A percentile compares a stretch with the other conserved stretches of the same genome.
Conservation (phyloP, 345 rosid species). For the Durio zibethinus region DNA sequence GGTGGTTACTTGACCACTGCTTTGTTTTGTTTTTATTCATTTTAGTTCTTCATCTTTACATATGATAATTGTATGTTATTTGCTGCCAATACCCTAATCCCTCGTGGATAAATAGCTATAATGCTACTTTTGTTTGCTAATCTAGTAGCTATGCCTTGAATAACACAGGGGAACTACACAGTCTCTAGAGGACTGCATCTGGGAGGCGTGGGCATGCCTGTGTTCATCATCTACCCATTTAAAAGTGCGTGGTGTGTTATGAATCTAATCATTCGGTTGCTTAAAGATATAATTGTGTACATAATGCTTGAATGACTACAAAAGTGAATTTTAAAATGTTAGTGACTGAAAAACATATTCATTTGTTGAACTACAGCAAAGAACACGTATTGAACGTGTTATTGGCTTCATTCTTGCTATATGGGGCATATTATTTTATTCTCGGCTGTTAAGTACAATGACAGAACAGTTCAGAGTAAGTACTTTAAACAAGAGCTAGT, state of each 20-base stretch:
- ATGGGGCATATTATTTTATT: slow-evolving; percentile 93
- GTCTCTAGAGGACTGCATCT: slow-evolving; percentile 82
- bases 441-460: slow-evolving; percentile 95
- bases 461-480: slow-evolving; percentile 91
- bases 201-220: slow-evolving; percentile 99
- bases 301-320: slow-evolving; percentile 1
- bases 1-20: neutral
- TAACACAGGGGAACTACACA: slow-evolving; percentile 52
- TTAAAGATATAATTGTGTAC: slow-evolving; percentile 11
- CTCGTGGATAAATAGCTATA: neutral
- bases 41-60: neutral
- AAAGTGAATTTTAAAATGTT: neutral
- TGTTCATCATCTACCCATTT: slow-evolving; percentile 91
- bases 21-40: neutral
- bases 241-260: slow-evolving; percentile 40
- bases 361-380: slow-evolving; percentile 70
- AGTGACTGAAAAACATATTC: slow-evolving; percentile 26
- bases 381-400: slow-evolving; percentile 77
- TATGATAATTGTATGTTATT: neutral
- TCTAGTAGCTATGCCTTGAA: slow-evolving; percentile 13
- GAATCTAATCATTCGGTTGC: slow-evolving; percentile 11
- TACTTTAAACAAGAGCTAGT: slow-evolving; percentile 4
- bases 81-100: neutral
- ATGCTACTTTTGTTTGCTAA: slow-evolving; percentile 11
- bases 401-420: slow-evolving; percentile 84